Evolutionary conservation across 495 filamentous ascomycete genomes (phyloP), one percentile per base, ranked within the genome.

Genomic region (Penicillium tannophilum): DNA sequence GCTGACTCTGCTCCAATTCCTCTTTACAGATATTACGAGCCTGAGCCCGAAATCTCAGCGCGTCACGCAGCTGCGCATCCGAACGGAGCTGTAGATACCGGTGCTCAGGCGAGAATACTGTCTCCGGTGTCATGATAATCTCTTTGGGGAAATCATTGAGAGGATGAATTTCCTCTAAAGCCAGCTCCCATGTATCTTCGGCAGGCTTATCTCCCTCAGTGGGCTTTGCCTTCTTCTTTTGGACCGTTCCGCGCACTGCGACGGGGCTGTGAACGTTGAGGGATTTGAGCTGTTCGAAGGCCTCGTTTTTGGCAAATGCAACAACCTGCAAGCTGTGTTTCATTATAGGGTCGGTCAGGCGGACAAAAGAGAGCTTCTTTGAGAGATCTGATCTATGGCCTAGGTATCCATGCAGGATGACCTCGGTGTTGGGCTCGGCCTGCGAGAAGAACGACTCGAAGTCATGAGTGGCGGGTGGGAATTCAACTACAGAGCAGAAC

Each of bases 51-150:
- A 88, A 86, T 11, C 58, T 62, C 26, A 92, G 74, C 16, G 92
- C 85, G 7, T 86, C 69, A 7, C 82, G 82, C 0, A 97, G 73
- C 12, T 80, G 64, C 12, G 72, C 64, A 59, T 90, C 83, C 17
- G 87, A 90, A 12, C 93, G 87, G 7, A 98, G 76, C 64, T 98
- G 93, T 9, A 98, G 78, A 72, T 97, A 90, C 28, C 94, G 86
- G 30, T 89, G 79, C 54, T 90, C 80, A 0, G 86, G 82, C 3
- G 89, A 81, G 66, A 92, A 96, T 1, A 85, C 80, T 20, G 86
- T 88, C 52, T 88, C 84, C 14, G 82, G 75, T 1, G 86, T 88
- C 63, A 91, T 80, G 52, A 93, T 84, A 36, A 96, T 85, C 54
- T 94, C 84, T 47, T 83, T 82, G 2, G 90, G 84, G 49, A 97